Base-by-base conservation (phyloP, 208 protist genomes). In the Acanthamoeba rhysodes region DNA sequence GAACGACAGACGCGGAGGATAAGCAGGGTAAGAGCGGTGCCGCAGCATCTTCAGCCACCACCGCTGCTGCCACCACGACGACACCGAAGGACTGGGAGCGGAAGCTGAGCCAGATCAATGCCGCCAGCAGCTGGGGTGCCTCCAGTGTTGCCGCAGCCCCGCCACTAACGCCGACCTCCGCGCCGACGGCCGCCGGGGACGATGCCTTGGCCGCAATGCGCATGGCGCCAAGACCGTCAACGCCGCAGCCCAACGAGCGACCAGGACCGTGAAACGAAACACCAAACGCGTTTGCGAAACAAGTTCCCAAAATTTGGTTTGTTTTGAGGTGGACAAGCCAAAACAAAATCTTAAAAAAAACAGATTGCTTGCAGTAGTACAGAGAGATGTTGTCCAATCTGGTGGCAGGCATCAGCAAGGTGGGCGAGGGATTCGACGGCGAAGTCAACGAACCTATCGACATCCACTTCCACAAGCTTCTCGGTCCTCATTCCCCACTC, bases 401-500 rank as follows among this genome's bases (percentile, higher is more conserved):
- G 50, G 59, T 91, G 32, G 68, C 59, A 5, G 59, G 50, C 57
- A 91, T 91, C 34, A 64, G 27, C 57, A 91, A 64, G 57, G 84
- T 91, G 50, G 84, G 84, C 18, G 84, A 91, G 59, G 84, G 84
- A 20, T 72, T 41, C 48, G 84, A 91, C 70, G 84, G 84, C 14
- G 84, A 91, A 29, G 41, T 91, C n/a, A 91, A 91, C 29, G 59
- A 74, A 8, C 84, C 84, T 5, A 91, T 91, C 14, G 84, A 91
- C 55, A 91, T 91, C 32, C 84, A 91, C 8, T 91, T 64, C 27
- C 84, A 91, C 84, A 91, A 91, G 84, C 57, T 91, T 22, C 84
- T 91, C 27, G 76, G 76, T 85, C 1, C 74, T 9, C 34, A 34
- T 29, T 62, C 55, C 20, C 16, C 55, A 62, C 32, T 74, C 66